These are phyloP conservation scores for Rubus parviflorus DNA, from an alignment of 306 rosid species.

Conservation along the genomic window DNA sequence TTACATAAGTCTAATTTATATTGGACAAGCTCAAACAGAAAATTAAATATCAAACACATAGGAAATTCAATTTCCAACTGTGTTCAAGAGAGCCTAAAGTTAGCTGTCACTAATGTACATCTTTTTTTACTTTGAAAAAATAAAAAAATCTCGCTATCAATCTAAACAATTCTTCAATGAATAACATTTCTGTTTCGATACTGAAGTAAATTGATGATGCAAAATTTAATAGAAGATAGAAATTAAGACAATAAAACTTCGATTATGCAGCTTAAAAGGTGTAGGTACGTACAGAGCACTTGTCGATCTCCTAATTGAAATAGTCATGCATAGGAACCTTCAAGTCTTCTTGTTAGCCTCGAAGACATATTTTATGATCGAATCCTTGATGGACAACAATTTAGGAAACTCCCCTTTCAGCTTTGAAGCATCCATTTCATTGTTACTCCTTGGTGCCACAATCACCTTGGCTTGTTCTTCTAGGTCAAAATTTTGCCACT, in stretches of 20 bases:
- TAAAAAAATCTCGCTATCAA: not conserved
- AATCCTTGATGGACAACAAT: conserved; percentile 57
- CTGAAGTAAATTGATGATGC: not conserved
- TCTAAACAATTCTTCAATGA: not conserved
- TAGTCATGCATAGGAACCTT: not conserved
- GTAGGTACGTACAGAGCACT: not conserved
- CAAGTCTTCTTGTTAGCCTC: conserved; percentile 64
- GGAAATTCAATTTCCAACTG: too few relatives aligned
- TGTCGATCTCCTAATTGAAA: not conserved
- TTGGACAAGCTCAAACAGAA: too few relatives aligned
- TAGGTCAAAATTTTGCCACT: conserved; percentile 58
- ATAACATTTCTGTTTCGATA: not conserved
- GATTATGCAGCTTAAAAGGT: not conserved
- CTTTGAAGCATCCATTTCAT: conserved; percentile 68
- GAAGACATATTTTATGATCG: conserved; percentile 59
- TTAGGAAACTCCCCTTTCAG: conserved; percentile 58
- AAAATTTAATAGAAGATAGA: not conserved
- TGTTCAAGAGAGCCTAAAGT: too few relatives aligned
- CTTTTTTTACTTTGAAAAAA: too few relatives aligned
- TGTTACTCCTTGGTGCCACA: conserved; percentile 68
- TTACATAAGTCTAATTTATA: too few relatives aligned
- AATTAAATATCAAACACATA: too few relatives aligned
- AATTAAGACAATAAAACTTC: not conserved
- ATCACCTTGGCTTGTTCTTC: conserved; percentile 73
- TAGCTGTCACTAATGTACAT: too few relatives aligned